These are phyloP conservation scores for Fusarium albidum DNA, from an alignment of 2,329 filamentous ascomycete species.

Conservation along the genomic window DNA sequence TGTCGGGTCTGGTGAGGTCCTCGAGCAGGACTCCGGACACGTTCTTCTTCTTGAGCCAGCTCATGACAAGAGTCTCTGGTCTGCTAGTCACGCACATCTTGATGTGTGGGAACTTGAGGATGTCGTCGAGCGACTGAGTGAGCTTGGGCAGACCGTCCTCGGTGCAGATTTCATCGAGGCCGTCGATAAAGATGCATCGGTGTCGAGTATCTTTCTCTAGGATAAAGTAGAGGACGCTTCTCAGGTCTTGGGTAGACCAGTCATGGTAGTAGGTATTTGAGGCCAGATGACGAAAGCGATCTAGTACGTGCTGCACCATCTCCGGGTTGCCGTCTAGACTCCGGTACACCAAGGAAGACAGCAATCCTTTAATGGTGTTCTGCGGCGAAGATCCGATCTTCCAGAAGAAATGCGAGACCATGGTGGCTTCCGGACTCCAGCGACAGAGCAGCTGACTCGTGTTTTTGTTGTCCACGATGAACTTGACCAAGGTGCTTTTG, in stretches of 20 bases:
- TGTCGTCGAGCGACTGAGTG: slow-evolving; percentile 1
- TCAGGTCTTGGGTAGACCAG: slow-evolving; percentile 27
- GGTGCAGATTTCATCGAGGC: slow-evolving; percentile 25
- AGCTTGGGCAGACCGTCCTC: slow-evolving; percentile 3
- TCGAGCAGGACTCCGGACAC: slow-evolving; percentile 3
- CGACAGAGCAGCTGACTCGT: fast-evolving
- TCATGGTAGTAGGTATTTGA: slow-evolving; percentile 20
- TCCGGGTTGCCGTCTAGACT: not conserved
- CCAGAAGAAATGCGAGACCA: slow-evolving; percentile 18
- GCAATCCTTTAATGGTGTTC: slow-evolving; percentile 20
- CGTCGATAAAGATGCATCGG: slow-evolving; percentile 31
- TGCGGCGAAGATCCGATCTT: slow-evolving; percentile 3
- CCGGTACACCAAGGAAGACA: slow-evolving; percentile 37
- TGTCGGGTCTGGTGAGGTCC: slow-evolving; percentile 18
- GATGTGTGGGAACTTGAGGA: slow-evolving; percentile 5
- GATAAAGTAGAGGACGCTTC: not conserved
- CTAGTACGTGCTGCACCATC: not conserved
- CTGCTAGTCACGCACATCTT: slow-evolving; percentile 27
- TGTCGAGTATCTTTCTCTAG: slow-evolving; percentile 2
- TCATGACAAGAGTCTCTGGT: slow-evolving; percentile 10
- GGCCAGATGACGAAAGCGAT: slow-evolving; percentile 8
- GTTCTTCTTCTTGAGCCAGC: slow-evolving; percentile 1
- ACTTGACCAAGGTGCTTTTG: slow-evolving; percentile 24
- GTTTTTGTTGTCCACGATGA: not conserved
- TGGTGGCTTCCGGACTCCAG: not conserved